Conservation (phyloP, 2,329 filamentous ascomycete genomes). For the Sarocladiaceae sp. region DNA sequence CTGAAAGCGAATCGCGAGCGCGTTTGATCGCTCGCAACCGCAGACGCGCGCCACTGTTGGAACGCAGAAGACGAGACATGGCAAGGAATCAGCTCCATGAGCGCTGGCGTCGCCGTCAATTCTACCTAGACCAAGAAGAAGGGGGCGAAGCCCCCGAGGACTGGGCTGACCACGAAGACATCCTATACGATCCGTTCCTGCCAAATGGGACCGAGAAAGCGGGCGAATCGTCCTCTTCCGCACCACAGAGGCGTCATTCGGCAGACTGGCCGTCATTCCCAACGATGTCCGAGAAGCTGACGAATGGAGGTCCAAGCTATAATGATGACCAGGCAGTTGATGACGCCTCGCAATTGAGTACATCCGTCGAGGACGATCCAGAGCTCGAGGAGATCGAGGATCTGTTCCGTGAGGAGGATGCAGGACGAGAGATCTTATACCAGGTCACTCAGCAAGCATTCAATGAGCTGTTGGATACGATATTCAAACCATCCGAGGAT, state of each 20-base stretch:
- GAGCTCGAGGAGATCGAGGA: slow-evolving; percentile 4
- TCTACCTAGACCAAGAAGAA: slow-evolving; percentile 84
- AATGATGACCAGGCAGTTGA: neutral
- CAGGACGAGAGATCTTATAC: slow-evolving; percentile 84
- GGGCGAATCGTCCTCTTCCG: slow-evolving; percentile 4
- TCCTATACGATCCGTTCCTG: slow-evolving; percentile 35
- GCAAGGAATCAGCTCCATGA: slow-evolving; percentile 57
- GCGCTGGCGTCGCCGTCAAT: slow-evolving; percentile 71
- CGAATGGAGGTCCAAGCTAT: neutral
- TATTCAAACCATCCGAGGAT: slow-evolving; percentile 81
- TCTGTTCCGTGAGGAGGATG: slow-evolving; percentile 59
- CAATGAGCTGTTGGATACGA: slow-evolving; percentile 82
- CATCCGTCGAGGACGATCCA: slow-evolving; percentile 1
- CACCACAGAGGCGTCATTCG: neutral
- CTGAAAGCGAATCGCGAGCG: slow-evolving; percentile 37
- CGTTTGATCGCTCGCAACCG: slow-evolving; percentile 31
- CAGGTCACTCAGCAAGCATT: slow-evolving; percentile 86
- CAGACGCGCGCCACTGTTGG: slow-evolving; percentile 31
- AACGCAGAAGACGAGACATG: slow-evolving; percentile 36
- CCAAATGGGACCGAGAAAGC: slow-evolving; percentile 13
- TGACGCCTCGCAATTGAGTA: neutral
- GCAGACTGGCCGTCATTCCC: neutral
- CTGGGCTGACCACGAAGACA: slow-evolving; percentile 59
- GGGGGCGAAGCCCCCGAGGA: slow-evolving; percentile 61
- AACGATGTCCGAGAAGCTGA: neutral